Conservation (phyloP, 441 rosid species). For the Aquilaria agallochum region DNA sequence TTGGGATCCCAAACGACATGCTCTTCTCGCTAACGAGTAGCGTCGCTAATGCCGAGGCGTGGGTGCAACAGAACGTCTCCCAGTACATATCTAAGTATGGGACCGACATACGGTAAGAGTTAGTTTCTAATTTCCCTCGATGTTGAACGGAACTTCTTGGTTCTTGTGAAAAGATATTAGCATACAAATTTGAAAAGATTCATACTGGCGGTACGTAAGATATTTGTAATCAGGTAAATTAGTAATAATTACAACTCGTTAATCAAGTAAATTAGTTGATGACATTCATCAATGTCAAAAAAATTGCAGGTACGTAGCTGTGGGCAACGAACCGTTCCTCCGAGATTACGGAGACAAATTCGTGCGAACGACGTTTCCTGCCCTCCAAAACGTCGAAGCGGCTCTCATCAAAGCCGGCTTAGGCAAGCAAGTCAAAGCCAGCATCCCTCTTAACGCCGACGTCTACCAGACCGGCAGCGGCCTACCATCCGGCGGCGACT, state of each 20-base stretch:
- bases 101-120: conserved; percentile 48
- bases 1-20: conserved; percentile 56
- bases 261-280: neutral
- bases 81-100: conserved; percentile 41
- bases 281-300: neutral
- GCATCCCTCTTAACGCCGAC: conserved; percentile 53
- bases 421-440: conserved; percentile 43
- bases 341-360: conserved; percentile 37
- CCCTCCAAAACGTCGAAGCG: conserved; percentile 51
- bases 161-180: neutral
- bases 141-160: neutral
- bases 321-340: conserved; percentile 60
- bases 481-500: conserved; percentile 52
- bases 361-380: conserved; percentile 42
- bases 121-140: neutral
- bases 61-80: conserved; percentile 57
- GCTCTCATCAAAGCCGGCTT: conserved; percentile 55
- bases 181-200: neutral
- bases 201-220: neutral
- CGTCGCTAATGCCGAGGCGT: conserved; percentile 41
- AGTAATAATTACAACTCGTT: neutral
- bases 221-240: neutral
- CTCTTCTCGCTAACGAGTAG: conserved; percentile 35
- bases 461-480: conserved; percentile 36
- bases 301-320: conserved; percentile 47